Percentiles rank a stretch among this genome's conserved stretches.
phyloP scores from a whole-genome alignment of 768 basidiomycete genomes.

The Calocera viscosa region DNA sequence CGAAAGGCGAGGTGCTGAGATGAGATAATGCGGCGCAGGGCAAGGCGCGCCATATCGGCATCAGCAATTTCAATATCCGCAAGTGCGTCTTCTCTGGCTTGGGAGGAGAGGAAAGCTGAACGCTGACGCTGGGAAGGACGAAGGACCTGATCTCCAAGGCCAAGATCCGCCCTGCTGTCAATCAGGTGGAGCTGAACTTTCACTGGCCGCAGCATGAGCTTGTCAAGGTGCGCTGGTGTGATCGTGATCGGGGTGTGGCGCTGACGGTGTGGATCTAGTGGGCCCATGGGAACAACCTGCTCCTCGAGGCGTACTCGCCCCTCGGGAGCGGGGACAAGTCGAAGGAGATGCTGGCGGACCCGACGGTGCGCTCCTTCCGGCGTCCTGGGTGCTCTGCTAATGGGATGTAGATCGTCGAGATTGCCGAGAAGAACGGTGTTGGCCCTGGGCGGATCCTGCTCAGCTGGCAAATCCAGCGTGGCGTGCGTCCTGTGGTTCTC shows the following conservation, averaged over 20 bases:
- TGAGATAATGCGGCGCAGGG: neutral
- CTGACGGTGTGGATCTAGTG: constrained; percentile 28
- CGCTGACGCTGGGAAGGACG: constrained; percentile 19
- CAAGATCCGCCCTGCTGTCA: constrained; percentile 52
- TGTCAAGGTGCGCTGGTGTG: constrained; percentile 22
- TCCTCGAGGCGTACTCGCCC: constrained; percentile 68
- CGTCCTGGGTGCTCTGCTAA: neutral
- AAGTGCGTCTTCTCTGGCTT: constrained; percentile 20
- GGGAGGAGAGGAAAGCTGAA: neutral
- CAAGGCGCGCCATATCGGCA: neutral
- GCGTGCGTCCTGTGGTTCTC: constrained; percentile 22
- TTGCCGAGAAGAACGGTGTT: constrained; percentile 50
- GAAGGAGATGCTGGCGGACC: constrained; percentile 37
- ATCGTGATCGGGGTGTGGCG: neutral
- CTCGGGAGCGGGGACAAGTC: constrained; percentile 53
- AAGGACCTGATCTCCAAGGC: constrained; percentile 51
- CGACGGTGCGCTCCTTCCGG: constrained; percentile 31
- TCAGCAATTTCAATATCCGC: constrained; percentile 47
- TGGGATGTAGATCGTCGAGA: constrained; percentile 35
- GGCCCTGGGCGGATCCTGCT: constrained; percentile 65
- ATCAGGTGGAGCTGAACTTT: constrained; percentile 70
- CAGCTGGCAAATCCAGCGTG: constrained; percentile 66
- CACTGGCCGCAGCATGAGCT: constrained; percentile 68
- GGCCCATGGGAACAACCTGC: constrained; percentile 49
- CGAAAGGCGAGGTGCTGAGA: neutral